A percentile compares a stretch with the other conserved stretches of the same genome.
These are phyloP conservation scores for Colletotrichum cuscutae DNA, from an alignment of 2,329 filamentous ascomycete species.

Conservation along the genomic window DNA sequence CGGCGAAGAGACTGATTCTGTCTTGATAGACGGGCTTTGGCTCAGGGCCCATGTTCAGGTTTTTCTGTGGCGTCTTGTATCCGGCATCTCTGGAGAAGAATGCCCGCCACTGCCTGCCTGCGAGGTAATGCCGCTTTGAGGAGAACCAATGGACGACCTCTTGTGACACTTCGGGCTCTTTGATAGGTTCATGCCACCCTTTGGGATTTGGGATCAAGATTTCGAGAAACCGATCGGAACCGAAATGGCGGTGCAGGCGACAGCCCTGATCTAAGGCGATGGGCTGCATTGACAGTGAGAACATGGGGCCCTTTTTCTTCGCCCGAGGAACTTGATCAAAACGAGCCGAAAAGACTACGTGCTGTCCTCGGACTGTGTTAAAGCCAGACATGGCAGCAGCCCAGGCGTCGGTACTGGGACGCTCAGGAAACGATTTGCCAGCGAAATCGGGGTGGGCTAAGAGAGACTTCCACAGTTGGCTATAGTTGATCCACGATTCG, in stretches of 20 bases:
- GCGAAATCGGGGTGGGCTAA: slow-evolving; percentile 50
- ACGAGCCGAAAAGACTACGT: slow-evolving; percentile 53
- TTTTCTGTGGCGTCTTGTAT: slow-evolving; percentile 44
- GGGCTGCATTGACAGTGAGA: slow-evolving; percentile 58
- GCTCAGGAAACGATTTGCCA: slow-evolving; percentile 59
- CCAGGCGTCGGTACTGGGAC: slow-evolving; percentile 58
- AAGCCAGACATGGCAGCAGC: slow-evolving; percentile 51
- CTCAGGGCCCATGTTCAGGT: slow-evolving; percentile 40
- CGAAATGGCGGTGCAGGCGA: slow-evolving; percentile 65
- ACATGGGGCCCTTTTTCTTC: slow-evolving; percentile 48
- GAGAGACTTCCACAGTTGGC: slow-evolving; percentile 54
- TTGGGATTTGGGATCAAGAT: slow-evolving; percentile 59
- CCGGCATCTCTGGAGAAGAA: slow-evolving; percentile 53
- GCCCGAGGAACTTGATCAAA: slow-evolving; percentile 25
- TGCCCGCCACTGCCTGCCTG: slow-evolving; percentile 58
- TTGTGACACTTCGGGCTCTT: neutral
- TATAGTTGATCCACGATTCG: slow-evolving; percentile 55
- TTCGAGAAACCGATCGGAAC: slow-evolving; percentile 68
- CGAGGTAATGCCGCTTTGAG: slow-evolving; percentile 50
- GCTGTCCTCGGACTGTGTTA: slow-evolving; percentile 43
- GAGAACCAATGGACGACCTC: slow-evolving; percentile 52
- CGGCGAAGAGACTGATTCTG: slow-evolving; percentile 59
- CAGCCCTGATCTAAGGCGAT: slow-evolving; percentile 60
- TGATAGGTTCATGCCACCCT: slow-evolving; percentile 44
- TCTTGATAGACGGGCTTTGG: slow-evolving; percentile 43